Conservation (phyloP, 345 rosid genomes). For the Boechera retrofracta region DNA sequence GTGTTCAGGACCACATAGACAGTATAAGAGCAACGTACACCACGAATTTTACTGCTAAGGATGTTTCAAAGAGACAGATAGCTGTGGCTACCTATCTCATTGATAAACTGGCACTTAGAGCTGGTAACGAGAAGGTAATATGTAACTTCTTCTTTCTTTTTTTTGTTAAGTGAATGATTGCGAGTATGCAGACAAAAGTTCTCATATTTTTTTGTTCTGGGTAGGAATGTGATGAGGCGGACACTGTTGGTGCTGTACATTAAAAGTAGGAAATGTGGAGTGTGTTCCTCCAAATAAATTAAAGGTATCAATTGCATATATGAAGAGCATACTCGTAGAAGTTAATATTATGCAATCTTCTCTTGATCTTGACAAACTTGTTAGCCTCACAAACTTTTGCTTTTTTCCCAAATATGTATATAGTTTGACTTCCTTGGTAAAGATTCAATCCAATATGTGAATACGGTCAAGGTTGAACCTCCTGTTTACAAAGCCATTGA, state of each 20-base stretch:
- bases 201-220: slow-evolving; percentile 11
- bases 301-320: slow-evolving; percentile 55
- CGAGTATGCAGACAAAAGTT: slow-evolving; percentile 2
- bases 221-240: slow-evolving; percentile 96
- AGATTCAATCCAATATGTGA: slow-evolving; percentile 89
- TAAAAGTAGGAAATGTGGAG: slow-evolving; percentile 88
- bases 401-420: slow-evolving; percentile 30
- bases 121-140: slow-evolving; percentile 95
- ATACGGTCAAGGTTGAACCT: slow-evolving; percentile 84
- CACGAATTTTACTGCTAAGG: slow-evolving; percentile 71
- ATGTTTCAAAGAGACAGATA: slow-evolving; percentile 70
- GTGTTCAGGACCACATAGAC: slow-evolving; percentile 65
- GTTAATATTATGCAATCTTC: not conserved
- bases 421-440: slow-evolving; percentile 99
- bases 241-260: slow-evolving; percentile 96
- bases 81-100: slow-evolving; percentile 96
- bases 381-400: not conserved
- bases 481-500: slow-evolving; percentile 87
- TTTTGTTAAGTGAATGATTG: not conserved
- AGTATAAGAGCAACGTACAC: slow-evolving; percentile 82
- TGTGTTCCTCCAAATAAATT: slow-evolving; percentile 75
- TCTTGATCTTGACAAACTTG: not conserved
- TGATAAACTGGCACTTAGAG: slow-evolving; percentile 96
- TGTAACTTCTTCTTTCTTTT: not conserved
- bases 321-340: not conserved